Evolutionary conservation across 106 monocot species (phyloP).

Genomic region (Posidonia australis): DNA sequence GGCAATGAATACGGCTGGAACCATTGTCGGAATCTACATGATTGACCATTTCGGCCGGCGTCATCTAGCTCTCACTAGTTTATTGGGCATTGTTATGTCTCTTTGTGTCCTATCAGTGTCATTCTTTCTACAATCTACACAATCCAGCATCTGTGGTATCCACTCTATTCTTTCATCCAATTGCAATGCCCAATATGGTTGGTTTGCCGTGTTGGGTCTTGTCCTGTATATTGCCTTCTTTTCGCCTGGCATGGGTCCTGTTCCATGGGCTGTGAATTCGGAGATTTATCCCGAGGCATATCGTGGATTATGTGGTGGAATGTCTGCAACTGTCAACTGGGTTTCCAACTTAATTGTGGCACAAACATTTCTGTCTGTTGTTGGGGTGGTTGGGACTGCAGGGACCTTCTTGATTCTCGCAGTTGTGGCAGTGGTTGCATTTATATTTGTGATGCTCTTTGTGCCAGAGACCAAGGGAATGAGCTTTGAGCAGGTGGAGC

Average conservation of each 20-base stretch:
- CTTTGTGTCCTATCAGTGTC: slow-evolving; percentile 57
- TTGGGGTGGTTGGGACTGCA: slow-evolving; percentile 43
- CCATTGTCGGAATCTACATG: slow-evolving; percentile 64
- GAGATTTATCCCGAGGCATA: slow-evolving; percentile 89
- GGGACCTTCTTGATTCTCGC: slow-evolving; percentile 63
- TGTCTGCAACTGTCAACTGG: slow-evolving; percentile 98
- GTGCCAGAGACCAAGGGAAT: slow-evolving; percentile 93
- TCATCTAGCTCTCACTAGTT: slow-evolving; percentile 51
- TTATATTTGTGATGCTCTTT: slow-evolving; percentile 45
- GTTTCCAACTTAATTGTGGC: slow-evolving; percentile 77
- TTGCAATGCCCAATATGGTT: slow-evolving; percentile 35
- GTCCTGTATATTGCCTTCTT: slow-evolving; percentile 76
- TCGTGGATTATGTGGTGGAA: slow-evolving; percentile 78
- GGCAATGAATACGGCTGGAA: slow-evolving; percentile 68
- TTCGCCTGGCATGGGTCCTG: slow-evolving; percentile 94
- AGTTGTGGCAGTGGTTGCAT: slow-evolving; percentile 46
- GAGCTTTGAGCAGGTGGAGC: slow-evolving; percentile 86
- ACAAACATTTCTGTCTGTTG: slow-evolving; percentile 66
- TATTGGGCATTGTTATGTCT: slow-evolving; percentile 53
- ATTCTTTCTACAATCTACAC: slow-evolving; percentile 47
- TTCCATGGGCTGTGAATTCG: slow-evolving; percentile 95
- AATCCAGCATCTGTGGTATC: slow-evolving; percentile 6
- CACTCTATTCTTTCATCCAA: background rate
- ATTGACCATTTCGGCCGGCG: slow-evolving; percentile 82
- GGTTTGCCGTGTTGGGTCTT: slow-evolving; percentile 68